Evolutionary conservation across 371 early-diverging fungal genomes (phyloP), one percentile per base, ranked within the genome.

Genomic region (Conidiobolus incongruus): DNA sequence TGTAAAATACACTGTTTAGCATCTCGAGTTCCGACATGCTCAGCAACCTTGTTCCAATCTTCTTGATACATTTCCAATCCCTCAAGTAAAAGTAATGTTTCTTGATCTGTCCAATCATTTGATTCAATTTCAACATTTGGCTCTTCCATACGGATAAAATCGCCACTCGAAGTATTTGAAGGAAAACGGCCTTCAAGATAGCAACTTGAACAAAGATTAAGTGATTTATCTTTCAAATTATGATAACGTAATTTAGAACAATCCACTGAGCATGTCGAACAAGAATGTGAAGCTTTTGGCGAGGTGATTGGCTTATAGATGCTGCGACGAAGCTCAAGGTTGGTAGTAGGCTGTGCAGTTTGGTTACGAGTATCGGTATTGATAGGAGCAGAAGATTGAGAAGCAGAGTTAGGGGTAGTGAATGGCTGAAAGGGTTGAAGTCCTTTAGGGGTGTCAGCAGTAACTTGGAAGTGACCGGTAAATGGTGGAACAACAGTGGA

Each of bases 101-200:
- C 99, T 57, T 93, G 79, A 47, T 90, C 90, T 1, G 76, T 70
- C 99, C 99, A 99, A 19, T 63, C 58, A n/a, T n/a, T n/a, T n/a
- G n/a, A n/a, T 21, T 63, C 58, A 23, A 72, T 68, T 21, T 72
- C 68, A 23, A 69, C 69, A 5, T 63, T 48, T 24, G 51, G 49
- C 2, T 61, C 52, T 12, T 70, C 67, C 46, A 85, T 61, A 31
- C 72, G 68, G 35, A 90, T 62, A 61, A 94, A 96, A 49, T 96
- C 95, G 8, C 84, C 79, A 38, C 82, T 79, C 44, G 66, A 70
- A 47, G 81, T 62, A 2, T 73, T 67, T 1, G 79, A 66, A 1
- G 97, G 89, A 68, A 91, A 96, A 4, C 93, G 82, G 12, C 94
- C 97, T 45, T 93, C 90, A 21, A 68, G 54, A 55, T 83, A 96